Conservation (phyloP, 75 land plant genomes). For the Gnetum montanum region DNA sequence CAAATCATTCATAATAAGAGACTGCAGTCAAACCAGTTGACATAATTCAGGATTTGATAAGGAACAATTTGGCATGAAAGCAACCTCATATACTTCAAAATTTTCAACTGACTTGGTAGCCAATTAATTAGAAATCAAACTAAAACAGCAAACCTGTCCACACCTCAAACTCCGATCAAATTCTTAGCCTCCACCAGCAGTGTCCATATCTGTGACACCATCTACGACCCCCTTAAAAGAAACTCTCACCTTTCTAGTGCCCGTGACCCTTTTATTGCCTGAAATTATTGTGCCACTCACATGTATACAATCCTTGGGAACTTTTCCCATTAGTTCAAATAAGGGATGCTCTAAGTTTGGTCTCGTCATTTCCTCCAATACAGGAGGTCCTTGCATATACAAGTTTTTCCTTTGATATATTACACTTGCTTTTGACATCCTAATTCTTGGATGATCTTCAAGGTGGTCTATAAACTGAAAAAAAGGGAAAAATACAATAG, state of each 20-base stretch:
- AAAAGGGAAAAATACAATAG: slow-evolving; percentile 2
- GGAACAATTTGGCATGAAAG: too few relatives aligned
- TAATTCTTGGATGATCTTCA: slow-evolving; percentile 61
- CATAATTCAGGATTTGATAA: too few relatives aligned
- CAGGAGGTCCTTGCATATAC: slow-evolving; percentile 97
- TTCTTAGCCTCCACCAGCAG: slow-evolving; percentile 56
- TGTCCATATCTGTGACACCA: slow-evolving; percentile 64
- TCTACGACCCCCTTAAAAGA: slow-evolving; percentile 58
- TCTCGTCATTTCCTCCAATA: slow-evolving; percentile 95
- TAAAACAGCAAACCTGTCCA: too few relatives aligned
- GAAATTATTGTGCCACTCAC: slow-evolving; percentile 48
- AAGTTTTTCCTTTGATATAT: slow-evolving; percentile 67
- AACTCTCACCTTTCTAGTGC: slow-evolving; percentile 60
- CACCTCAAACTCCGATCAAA: too few relatives aligned
- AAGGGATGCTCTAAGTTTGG: slow-evolving; percentile 55
- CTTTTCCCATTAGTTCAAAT: slow-evolving; percentile 58
- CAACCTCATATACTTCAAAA: too few relatives aligned
- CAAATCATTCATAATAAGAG: too few relatives aligned
- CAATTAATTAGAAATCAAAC: too few relatives aligned
- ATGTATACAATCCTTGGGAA: slow-evolving; percentile 40
- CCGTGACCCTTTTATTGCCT: slow-evolving; percentile 51
- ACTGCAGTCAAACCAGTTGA: too few relatives aligned
- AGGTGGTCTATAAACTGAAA: slow-evolving; percentile 76
- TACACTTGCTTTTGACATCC: slow-evolving; percentile 68
- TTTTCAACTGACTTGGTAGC: too few relatives aligned